Evolutionary conservation across 306 rosid species (phyloP).

Genomic region (Nissolia schottii): DNA sequence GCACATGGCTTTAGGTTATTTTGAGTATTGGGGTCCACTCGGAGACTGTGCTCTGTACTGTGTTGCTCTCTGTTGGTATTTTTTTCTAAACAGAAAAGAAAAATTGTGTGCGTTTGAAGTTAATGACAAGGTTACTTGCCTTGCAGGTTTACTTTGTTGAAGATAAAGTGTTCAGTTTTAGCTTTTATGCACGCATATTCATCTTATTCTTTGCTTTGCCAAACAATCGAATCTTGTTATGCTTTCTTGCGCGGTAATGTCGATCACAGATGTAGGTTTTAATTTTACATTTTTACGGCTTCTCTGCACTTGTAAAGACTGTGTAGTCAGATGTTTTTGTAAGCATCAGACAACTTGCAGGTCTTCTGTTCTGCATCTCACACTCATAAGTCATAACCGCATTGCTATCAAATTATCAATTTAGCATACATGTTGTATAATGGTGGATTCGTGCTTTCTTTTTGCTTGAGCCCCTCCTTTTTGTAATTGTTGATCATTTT

Average conservation of each 20-base stretch:
- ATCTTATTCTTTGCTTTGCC: conserved; percentile 37
- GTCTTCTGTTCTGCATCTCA: conserved; percentile 17
- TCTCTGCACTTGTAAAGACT: conserved; percentile 21
- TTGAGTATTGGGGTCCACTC: conserved; percentile 27
- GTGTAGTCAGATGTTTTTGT: not conserved
- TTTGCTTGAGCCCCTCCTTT: not conserved
- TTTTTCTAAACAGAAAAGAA: too few relatives aligned
- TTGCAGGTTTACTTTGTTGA: conserved; percentile 31
- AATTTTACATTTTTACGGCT: not conserved
- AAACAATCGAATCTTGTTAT: conserved; percentile 5
- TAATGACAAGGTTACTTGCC: conserved; percentile 41
- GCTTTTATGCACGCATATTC: conserved; percentile 20
- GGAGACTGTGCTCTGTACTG: not conserved
- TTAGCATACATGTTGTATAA: conserved; percentile 4
- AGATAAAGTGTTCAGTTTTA: conserved; percentile 26
- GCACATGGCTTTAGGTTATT: conserved; percentile 28
- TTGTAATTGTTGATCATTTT: not conserved
- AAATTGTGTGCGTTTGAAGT: conserved; percentile 38
- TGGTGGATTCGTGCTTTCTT: not conserved
- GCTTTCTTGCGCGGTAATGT: conserved; percentile 5
- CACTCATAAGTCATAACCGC: conserved; percentile 17
- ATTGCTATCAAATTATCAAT: conserved; percentile 12
- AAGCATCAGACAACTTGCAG: conserved; percentile 9
- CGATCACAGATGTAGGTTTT: not conserved
- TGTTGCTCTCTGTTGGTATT: not conserved